Evolutionary conservation across 306 rosid genomes (phyloP), one percentile per base, ranked within the genome.

Genomic region (Quercus suber): DNA sequence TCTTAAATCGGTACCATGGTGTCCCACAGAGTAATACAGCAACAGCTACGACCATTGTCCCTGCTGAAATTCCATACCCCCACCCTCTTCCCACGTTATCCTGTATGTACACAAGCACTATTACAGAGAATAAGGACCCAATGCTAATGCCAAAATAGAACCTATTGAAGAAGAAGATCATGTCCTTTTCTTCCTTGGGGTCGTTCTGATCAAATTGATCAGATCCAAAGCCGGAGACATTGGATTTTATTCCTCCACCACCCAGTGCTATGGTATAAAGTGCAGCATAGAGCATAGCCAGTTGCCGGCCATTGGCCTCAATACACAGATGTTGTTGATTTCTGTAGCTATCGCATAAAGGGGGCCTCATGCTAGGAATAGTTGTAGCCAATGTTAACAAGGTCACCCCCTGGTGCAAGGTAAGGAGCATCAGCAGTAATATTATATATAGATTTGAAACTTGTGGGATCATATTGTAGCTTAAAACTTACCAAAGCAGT

Each of bases 111-210:
- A 95, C 97, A 79, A 92, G 87, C 43, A 92, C 98, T 25, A 88
- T 17, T 17, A 91, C 98, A 27, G 97, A 85, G 65, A 95, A 95
- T 6, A 92, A 76, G 49, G 99, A 95, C 28, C 99, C 98, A 6
- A 91, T 76, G 76, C 98, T 92, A 25, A 95, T 85, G n/a, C 83
- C 84, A 75, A 92, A 92, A 65, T 92, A 95, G 90, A 95, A 90
- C 76, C 99, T 92, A 18, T 95, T 95, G 92, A 95, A 92, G 99
- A 92, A 95, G 78, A 92, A 95, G 7, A 95, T 70, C 99, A 95
- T 95, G 37, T 87, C 83, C 81, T 84, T 92, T 67, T 92, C 97
- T 69, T 91, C 99, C 81, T 85, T 92, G 0, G 97, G 98, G 80
- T 95, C 90, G 17, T 55, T 21, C 14, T 12, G 37, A 12, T 92